A percentile compares a stretch with the other conserved stretches of the same genome.
phyloP scores from a whole-genome alignment of 2,329 filamentous ascomycete genomes.

The Elsinoe necatrix region DNA sequence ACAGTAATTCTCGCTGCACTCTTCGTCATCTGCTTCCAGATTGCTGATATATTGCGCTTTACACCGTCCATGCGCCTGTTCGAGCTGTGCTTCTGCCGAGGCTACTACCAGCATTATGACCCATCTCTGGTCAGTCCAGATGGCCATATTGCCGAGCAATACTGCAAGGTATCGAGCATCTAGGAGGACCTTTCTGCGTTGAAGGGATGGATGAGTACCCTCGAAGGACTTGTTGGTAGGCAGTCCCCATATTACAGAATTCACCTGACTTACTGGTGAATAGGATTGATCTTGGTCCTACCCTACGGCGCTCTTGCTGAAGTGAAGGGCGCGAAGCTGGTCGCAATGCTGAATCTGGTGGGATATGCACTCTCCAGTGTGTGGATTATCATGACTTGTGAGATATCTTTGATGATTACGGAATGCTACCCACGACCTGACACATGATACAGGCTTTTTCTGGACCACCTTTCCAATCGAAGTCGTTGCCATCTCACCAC shows the following conservation, averaged over 20 bases:
- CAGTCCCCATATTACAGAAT: no score
- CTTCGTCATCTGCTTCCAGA: background rate
- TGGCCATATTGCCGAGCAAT: background rate
- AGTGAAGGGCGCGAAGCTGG: constrained; percentile 2
- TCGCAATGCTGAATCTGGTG: constrained; percentile 1
- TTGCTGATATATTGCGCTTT: constrained; percentile 6
- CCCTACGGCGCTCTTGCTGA: constrained; percentile 4
- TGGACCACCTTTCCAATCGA: no score
- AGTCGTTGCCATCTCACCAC: background rate
- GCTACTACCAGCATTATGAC: background rate
- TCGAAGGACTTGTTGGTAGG: background rate
- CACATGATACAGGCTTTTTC: no score
- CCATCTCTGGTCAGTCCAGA: background rate
- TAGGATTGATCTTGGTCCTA: constrained; percentile 6
- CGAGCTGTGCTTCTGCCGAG: background rate
- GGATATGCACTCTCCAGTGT: constrained; percentile 8
- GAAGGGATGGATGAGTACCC: background rate
- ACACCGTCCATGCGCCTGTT: background rate
- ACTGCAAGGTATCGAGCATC: background rate
- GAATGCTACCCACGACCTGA: no score
- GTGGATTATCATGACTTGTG: background rate
- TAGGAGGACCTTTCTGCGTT: background rate
- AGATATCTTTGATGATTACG: no score
- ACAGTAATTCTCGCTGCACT: background rate
- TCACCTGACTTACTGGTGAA: background rate